These are phyloP conservation scores for Aspergillus sp. DNA, from an alignment of 2,329 filamentous ascomycete genomes.

Conservation along the genomic window DNA sequence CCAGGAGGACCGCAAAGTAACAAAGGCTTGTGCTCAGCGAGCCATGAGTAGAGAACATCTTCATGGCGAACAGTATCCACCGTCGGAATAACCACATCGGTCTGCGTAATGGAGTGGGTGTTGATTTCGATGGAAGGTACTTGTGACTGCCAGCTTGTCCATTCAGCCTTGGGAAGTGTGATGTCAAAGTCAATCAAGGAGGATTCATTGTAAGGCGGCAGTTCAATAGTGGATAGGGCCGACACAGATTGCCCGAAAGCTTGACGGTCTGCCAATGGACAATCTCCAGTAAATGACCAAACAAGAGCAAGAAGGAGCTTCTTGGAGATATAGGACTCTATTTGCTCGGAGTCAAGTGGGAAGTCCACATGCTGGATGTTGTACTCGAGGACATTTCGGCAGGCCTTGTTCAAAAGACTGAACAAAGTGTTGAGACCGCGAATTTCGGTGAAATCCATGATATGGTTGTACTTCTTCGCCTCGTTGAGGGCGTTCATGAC, in stretches of 20 bases:
- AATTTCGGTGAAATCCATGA: constrained; percentile 96
- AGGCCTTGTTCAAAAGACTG: constrained; percentile 90
- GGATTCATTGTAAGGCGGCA: constrained; percentile 70
- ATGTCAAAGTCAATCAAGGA: constrained; percentile 95
- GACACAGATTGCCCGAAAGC: constrained; percentile 80
- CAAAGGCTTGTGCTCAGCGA: constrained; percentile 96
- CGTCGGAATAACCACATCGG: constrained; percentile 96
- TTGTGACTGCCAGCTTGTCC: constrained; percentile 90
- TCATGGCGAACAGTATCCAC: constrained; percentile 96
- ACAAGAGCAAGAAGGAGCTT: constrained; percentile 89
- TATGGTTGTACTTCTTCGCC: constrained; percentile 78
- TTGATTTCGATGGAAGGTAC: constrained; percentile 95
- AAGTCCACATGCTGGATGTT: constrained; percentile 94
- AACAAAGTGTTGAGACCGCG: constrained; percentile 90
- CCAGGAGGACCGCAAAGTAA: constrained; percentile 94
- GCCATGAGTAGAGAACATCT: constrained; percentile 98
- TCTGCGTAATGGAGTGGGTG: constrained; percentile 95
- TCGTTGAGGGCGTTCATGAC: constrained; percentile 71
- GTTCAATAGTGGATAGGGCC: constrained; percentile 77
- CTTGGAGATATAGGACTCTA: constrained; percentile 86
- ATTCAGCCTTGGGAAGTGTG: constrained; percentile 77
- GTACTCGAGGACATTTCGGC: constrained; percentile 89
- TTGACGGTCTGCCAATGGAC: constrained; percentile 81
- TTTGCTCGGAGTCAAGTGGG: constrained; percentile 80
- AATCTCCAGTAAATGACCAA: constrained; percentile 95